Conservation (phyloP, 192 early-diverging fungal genomes). For the Coemansia sp. region DNA sequence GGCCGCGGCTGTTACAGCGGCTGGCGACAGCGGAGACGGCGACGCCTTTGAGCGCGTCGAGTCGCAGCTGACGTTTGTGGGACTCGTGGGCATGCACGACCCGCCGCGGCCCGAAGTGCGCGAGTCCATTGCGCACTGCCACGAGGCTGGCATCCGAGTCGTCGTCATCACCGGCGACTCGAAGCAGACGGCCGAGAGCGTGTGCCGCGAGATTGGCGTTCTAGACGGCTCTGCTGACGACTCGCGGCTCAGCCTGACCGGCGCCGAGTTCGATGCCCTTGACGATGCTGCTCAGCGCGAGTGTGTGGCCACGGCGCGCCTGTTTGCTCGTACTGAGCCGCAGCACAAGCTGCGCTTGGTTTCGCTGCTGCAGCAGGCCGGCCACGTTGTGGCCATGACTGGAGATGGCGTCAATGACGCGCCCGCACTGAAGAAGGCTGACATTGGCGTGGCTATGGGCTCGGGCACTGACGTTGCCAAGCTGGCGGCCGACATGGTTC, state of each 20-base stretch:
- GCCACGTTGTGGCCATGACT: constrained; percentile 66
- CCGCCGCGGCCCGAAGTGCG: constrained; percentile 93
- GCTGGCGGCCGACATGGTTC: constrained; percentile 96
- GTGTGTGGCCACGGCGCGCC: constrained; percentile 72
- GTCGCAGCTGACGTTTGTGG: constrained; percentile 89
- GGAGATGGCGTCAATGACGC: constrained; percentile 99
- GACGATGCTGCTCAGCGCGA: constrained; percentile 67
- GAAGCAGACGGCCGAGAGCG: constrained; percentile 94
- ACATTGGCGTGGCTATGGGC: constrained; percentile 99
- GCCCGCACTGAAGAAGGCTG: constrained; percentile 95
- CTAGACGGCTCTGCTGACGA: constrained; percentile 72
- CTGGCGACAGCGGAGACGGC: constrained; percentile 31
- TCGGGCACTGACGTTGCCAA: constrained; percentile 98
- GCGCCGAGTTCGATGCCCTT: constrained; percentile 94
- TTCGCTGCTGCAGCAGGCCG: constrained; percentile 81
- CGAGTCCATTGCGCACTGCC: constrained; percentile 82
- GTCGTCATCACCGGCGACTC: constrained; percentile 99
- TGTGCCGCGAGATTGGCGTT: constrained; percentile 94
- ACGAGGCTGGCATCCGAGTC: constrained; percentile 94
- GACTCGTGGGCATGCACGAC: constrained; percentile 96
- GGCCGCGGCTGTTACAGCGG: constrained; percentile 51
- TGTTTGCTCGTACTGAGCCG: constrained; percentile 97
- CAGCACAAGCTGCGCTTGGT: constrained; percentile 95
- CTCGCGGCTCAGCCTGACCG: constrained; percentile 76
- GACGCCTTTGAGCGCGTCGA: constrained; percentile 70